Conservation (phyloP, 139 green algal species). For the Chlamydomonas sp. region DNA sequence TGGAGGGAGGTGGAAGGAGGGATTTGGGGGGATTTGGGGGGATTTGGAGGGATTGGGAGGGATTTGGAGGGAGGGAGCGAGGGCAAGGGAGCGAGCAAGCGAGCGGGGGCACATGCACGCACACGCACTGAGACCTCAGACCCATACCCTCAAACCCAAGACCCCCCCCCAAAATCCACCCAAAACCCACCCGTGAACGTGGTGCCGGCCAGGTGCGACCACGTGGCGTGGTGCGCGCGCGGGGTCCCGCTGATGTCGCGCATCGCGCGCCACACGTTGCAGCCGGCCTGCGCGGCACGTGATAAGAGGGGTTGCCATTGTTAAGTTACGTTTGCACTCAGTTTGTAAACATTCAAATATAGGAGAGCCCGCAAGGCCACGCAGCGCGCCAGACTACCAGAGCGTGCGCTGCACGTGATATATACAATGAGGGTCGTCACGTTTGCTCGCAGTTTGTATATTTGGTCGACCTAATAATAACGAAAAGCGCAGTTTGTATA, state of each 20-base stretch:
- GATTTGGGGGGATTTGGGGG: background rate
- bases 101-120: background rate
- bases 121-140: background rate
- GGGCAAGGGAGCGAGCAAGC: too few species aligned
- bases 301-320: too few species aligned
- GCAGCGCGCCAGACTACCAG: too few species aligned
- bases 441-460: too few species aligned
- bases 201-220: background rate
- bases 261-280: conserved; percentile 47
- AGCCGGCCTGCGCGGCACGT: too few species aligned
- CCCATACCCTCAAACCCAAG: background rate
- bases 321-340: too few species aligned
- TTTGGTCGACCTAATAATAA: too few species aligned
- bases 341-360: too few species aligned
- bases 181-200: background rate
- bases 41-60: background rate
- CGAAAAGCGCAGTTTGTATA: too few species aligned
- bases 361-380: too few species aligned
- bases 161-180: background rate
- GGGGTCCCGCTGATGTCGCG: conserved; percentile 24
- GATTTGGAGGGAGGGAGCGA: background rate
- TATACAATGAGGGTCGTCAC: too few species aligned
- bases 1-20: background rate
- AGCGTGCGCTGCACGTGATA: too few species aligned
- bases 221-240: background rate